Evolutionary conservation across 768 basidiomycete genomes (phyloP).

Genomic region (Lanmaoa rubissima): DNA sequence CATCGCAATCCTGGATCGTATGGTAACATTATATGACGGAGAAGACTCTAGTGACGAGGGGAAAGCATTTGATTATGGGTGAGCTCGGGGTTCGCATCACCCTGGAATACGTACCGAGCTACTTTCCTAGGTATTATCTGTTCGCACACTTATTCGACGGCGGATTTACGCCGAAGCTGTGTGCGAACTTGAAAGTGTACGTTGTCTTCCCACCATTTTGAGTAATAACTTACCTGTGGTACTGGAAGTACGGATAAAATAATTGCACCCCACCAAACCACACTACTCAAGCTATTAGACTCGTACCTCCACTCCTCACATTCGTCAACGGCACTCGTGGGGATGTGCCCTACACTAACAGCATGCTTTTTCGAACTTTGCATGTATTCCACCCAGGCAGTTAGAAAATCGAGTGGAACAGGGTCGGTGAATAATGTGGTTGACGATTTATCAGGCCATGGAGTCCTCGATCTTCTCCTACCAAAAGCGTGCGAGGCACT

Average conservation of each 20-base stretch:
- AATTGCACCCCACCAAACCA: conserved; percentile 82
- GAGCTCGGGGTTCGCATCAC: conserved; percentile 12
- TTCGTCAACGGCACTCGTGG: conserved; percentile 36
- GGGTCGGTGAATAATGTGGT: conserved; percentile 10
- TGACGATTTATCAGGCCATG: conserved; percentile 22
- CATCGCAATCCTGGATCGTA: conserved; percentile 63
- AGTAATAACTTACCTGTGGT: conserved; percentile 12
- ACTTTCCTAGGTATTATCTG: conserved; percentile 54
- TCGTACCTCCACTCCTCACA: conserved; percentile 68
- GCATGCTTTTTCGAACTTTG: conserved; percentile 60
- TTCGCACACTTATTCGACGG: conserved; percentile 62
- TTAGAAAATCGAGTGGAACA: conserved; percentile 45
- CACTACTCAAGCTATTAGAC: conserved; percentile 84
- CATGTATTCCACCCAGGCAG: conserved; percentile 52
- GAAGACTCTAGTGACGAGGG: conserved; percentile 63
- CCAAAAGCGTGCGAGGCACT: conserved; percentile 81
- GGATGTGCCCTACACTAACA: conserved; percentile 59
- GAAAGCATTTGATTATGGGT: conserved; percentile 79
- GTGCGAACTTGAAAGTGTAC: conserved; percentile 59
- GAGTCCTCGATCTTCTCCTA: conserved; percentile 63
- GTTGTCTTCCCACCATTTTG: conserved; percentile 20
- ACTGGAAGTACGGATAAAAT: conserved; percentile 59
- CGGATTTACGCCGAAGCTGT: conserved; percentile 58
- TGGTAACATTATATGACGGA: conserved; percentile 68
- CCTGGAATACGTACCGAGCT: conserved; percentile 9